Base-by-base conservation (phyloP, 23 red algal species). In the Gracilaria vermiculophylla region DNA sequence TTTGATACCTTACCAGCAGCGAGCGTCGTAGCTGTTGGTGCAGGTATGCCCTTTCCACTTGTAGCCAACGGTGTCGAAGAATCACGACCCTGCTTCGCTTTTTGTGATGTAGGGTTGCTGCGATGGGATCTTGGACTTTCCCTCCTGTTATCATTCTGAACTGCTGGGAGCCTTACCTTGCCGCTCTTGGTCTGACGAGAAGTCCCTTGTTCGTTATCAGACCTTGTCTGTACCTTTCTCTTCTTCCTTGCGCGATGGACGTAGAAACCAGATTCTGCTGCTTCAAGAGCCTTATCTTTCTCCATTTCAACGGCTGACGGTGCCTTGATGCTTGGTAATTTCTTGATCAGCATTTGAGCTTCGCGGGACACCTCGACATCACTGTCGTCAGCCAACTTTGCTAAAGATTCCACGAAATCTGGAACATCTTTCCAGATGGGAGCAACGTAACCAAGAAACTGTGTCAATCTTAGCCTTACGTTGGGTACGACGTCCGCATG, bases 381-480 rank as follows among this genome's bases (percentile, higher is more conserved):
- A 15, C 36, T 66, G 64, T 86, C 81, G 21, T 32, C 23, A 7
- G 28, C 24, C 62, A 86, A 55, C 16, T 28, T 55, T 0, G 49
- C 47, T 51, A 86, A 31, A 53, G 81, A 32, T 39, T 70, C 60
- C 16, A 35, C 31, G 64, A 86, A 70, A 36, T 86, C 81, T 36
- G 43, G 81, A 31, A 53, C 40, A 33, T 53, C 77, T 76, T 67
- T 83, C 77, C 88, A 87, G 16, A 61, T 62, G 23, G 91, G 27
- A 19, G 67, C 60, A 19, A 88, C 35, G 21, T 71, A 51, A 28
- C 37, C 35, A 17, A 94, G 36, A 32, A 94, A 58, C 14, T 50
- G 70, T 19, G 72, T 24, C 51, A 94, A 52, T 43, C 92, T 66
- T 15, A 88, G 48, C 48, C 83, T 76, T 73, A 94, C 92, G 81